phyloP scores from a whole-genome alignment of 192 early-diverging fungal genomes.

The Dissophora ornata region DNA sequence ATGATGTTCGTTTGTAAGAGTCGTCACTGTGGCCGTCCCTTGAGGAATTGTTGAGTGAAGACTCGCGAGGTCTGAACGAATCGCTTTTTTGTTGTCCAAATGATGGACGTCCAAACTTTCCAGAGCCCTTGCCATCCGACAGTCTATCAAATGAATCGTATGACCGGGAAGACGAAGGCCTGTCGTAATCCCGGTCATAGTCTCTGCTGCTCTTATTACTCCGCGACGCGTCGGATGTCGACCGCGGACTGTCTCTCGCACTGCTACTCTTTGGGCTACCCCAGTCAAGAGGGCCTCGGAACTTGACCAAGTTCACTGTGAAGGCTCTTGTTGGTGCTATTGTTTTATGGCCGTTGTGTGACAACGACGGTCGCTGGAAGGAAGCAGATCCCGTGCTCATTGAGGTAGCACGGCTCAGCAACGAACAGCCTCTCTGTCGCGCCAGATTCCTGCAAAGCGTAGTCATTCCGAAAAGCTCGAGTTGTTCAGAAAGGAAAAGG shows the following conservation, averaged over 20 bases:
- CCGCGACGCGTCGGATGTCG: too few relatives aligned
- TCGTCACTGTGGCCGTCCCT: too few relatives aligned
- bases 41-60: too few relatives aligned
- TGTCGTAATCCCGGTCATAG: too few relatives aligned
- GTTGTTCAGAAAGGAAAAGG: too few relatives aligned
- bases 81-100: slow-evolving; percentile 11
- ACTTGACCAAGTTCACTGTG: neutral
- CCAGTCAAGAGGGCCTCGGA: too few relatives aligned
- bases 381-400: neutral
- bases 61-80: too few relatives aligned
- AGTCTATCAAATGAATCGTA: slow-evolving; percentile 25
- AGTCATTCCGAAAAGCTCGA: neutral
- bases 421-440: neutral
- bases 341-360: too few relatives aligned
- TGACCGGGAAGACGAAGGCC: too few relatives aligned
- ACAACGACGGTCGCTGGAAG: neutral
- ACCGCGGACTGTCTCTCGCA: too few relatives aligned
- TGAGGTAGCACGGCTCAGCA: neutral
- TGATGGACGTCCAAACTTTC: slow-evolving; percentile 29
- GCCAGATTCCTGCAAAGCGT: slow-evolving; percentile 10
- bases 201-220: slow-evolving; percentile 3
- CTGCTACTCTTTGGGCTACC: too few relatives aligned
- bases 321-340: slow-evolving; percentile 3
- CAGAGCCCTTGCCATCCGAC: slow-evolving; percentile 6
- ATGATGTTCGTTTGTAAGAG: too few relatives aligned